Conservation (phyloP, 805 yeast genomes). For the Lachancea mirantina region DNA sequence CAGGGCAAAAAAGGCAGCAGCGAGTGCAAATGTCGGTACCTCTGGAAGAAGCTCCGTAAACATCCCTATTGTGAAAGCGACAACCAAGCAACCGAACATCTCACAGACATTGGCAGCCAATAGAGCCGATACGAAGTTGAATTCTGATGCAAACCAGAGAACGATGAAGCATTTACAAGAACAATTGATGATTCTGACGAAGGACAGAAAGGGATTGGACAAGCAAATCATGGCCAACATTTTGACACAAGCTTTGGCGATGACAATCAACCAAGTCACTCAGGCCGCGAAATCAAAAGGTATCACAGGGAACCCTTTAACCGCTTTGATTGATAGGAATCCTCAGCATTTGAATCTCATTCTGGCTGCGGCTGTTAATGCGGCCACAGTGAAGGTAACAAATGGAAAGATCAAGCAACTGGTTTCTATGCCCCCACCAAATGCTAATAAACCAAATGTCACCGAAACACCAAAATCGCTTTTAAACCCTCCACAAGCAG, state of each 20-base stretch:
- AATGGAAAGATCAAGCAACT: conserved; percentile 45
- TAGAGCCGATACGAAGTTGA: conserved; percentile 22
- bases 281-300: conserved; percentile 84
- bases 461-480: conserved; percentile 4
- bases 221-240: conserved; percentile 79
- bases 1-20: conserved; percentile 23
- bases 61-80: conserved; percentile 9
- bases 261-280: conserved; percentile 84
- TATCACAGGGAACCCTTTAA: conserved; percentile 68
- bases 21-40: conserved; percentile 19
- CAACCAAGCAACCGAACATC: conserved; percentile 30
- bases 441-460: conserved; percentile 4
- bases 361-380: conserved; percentile 72
- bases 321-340: conserved; percentile 70
- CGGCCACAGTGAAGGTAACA: conserved; percentile 59
- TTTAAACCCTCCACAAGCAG: conserved; percentile 4
- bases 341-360: conserved; percentile 76
- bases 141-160: conserved; percentile 36
- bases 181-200: conserved; percentile 73
- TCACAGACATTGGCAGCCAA: conserved; percentile 29
- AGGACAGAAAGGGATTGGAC: conserved; percentile 66
- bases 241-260: conserved; percentile 84
- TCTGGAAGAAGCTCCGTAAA: conserved; percentile 6
- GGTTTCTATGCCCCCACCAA: conserved; percentile 26
- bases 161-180: conserved; percentile 80